A percentile compares a stretch with the other conserved stretches of the same genome.
phyloP scores from a whole-genome alignment of 352 stramenopile genomes.

The Phytophthora multivora region DNA sequence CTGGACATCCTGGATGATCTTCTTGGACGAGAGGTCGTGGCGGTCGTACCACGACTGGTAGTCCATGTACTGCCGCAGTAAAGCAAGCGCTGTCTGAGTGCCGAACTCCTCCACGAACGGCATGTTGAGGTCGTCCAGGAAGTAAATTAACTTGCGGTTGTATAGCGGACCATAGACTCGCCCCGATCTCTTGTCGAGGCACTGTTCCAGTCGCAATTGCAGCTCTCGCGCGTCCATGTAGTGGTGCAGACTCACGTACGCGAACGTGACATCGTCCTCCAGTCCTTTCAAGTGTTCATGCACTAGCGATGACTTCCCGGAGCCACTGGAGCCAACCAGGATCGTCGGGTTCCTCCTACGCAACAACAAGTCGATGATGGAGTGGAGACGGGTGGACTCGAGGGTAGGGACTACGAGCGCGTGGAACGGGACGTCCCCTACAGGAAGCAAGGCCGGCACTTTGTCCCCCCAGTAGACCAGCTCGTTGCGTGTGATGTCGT shows the following conservation, averaged over 20 bases:
- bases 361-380: conserved; percentile 65
- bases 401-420: conserved; percentile 78
- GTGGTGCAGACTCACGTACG: conserved; percentile 83
- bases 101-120: conserved; percentile 86
- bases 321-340: conserved; percentile 81
- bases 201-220: conserved; percentile 79
- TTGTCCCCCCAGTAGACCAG: conserved; percentile 81
- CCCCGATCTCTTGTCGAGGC: conserved; percentile 88
- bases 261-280: conserved; percentile 61
- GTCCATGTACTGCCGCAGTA: conserved; percentile 93
- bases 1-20: conserved; percentile 89
- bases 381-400: conserved; percentile 74
- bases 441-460: conserved; percentile 34
- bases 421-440: conserved; percentile 59
- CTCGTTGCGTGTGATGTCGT: conserved; percentile 76
- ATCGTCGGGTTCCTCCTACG: conserved; percentile 56
- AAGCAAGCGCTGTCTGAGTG: conserved; percentile 88
- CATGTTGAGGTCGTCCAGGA: conserved; percentile 93
- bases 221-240: conserved; percentile 87
- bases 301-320: conserved; percentile 85
- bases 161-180: conserved; percentile 83
- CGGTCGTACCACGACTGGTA: conserved; percentile 93
- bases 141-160: conserved; percentile 87
- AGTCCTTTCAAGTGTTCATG: conserved; percentile 73
- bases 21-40: conserved; percentile 85